These are phyloP conservation scores for Metschnikowia lochheadii DNA, from an alignment of 805 yeast genomes.

Conservation along the genomic window DNA sequence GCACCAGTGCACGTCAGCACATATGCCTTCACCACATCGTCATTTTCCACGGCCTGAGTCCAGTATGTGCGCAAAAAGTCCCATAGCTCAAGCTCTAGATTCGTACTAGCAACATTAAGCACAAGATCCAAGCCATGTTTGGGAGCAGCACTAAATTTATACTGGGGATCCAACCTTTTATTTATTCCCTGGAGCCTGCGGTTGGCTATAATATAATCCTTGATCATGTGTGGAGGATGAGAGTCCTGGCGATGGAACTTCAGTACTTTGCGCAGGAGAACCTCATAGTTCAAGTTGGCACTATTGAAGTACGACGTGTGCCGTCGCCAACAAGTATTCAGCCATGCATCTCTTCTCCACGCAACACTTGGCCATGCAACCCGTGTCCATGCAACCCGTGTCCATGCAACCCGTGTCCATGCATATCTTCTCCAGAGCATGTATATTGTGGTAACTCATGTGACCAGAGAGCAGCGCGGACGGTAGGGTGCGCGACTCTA, in stretches of 20 bases:
- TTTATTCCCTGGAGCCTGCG: constrained; percentile 13
- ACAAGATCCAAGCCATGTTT: constrained; percentile 5
- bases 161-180: constrained; percentile 3
- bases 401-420: too few species aligned
- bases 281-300: constrained; percentile 16
- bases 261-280: constrained; percentile 9
- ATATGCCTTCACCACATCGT: constrained; percentile 10
- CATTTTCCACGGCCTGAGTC: constrained; percentile 7
- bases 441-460: neutral
- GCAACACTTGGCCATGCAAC: too few species aligned
- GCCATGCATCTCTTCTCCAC: too few species aligned
- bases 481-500: neutral
- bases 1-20: constrained; percentile 5
- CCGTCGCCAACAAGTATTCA: neutral
- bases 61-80: constrained; percentile 12
- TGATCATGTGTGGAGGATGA: constrained; percentile 6
- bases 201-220: constrained; percentile 16
- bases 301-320: constrained; percentile 5
- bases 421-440: constrained; percentile 1
- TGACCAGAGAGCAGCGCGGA: neutral
- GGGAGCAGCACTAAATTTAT: neutral
- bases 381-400: too few species aligned
- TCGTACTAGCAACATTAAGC: constrained; percentile 11
- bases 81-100: constrained; percentile 17
- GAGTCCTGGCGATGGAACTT: constrained; percentile 4